These are phyloP conservation scores for Vanrija sp. DNA, from an alignment of 1,284 basidiomycete species.

Conservation along the genomic window DNA sequence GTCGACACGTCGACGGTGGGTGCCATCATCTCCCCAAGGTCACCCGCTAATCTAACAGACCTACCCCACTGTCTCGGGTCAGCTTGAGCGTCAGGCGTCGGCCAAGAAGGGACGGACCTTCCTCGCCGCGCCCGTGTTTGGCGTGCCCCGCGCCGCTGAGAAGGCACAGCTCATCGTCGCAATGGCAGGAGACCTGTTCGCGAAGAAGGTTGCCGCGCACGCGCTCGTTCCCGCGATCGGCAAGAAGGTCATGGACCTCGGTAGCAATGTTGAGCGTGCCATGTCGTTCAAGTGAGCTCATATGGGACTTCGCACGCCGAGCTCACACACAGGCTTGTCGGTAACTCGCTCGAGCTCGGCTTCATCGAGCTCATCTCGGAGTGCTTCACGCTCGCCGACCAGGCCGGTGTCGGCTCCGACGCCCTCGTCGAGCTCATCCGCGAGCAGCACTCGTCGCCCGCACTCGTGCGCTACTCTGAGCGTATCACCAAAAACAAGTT, in stretches of 20 bases:
- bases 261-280: constrained; percentile 54
- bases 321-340: constrained; percentile 33
- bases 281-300: constrained; percentile 72
- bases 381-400: constrained; percentile 75
- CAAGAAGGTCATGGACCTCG: constrained; percentile 59
- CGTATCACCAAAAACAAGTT: constrained; percentile 57
- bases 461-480: constrained; percentile 27
- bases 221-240: constrained; percentile 69
- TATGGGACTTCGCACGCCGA: neutral
- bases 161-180: constrained; percentile 67
- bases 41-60: constrained; percentile 50
- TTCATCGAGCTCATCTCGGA: constrained; percentile 74
- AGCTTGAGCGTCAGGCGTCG: constrained; percentile 68
- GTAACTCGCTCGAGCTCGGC: constrained; percentile 45
- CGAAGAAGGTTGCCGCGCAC: constrained; percentile 74
- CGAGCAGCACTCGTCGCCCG: constrained; percentile 47
- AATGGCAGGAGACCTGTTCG: constrained; percentile 76
- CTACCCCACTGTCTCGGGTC: constrained; percentile 68
- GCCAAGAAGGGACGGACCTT: constrained; percentile 62
- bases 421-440: constrained; percentile 58
- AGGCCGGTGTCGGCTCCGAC: constrained; percentile 69
- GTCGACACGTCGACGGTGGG: constrained; percentile 74
- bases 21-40: constrained; percentile 8
- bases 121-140: constrained; percentile 77
- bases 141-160: constrained; percentile 62